Evolutionary conservation across 257 asterid species (phyloP), one percentile per base, ranked within the genome.

Genomic region (Solanum peruvianum): DNA sequence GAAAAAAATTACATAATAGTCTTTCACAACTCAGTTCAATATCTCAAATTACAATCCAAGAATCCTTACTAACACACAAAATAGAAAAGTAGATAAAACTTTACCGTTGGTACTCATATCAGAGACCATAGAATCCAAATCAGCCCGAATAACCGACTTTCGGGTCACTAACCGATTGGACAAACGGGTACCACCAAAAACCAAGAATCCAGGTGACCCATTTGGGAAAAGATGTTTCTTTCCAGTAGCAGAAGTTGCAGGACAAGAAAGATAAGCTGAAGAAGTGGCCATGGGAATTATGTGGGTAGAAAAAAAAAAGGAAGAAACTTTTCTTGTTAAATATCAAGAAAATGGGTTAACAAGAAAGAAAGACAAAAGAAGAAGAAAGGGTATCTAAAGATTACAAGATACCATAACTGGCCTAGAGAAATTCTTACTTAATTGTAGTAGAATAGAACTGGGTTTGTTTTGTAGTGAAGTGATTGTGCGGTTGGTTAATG

Each of bases 91-190:
- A 1, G 45, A 45, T 45, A 76, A 20, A 66, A 47, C 33, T 15
- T 87, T 91, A 97, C 99, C 99, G 69, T 95, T 96, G 31, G 80
- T 86, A 25, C 97, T 90, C 99, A 97, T 96, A 88, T 97, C 99
- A 66, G 99, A 97, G 56, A 96, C 98, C 90, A 93, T 95, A 2
- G 99, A 91, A 84, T 97, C 95, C 98, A 97, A 94, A 89, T 94
- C 98, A 75, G 95, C 92, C 52, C 98, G 98, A 80, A 93, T 77
- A 73, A 90, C 45, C 87, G 90, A 86, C 87, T 91, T 92, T 66
- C 94, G 92, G 80, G 88, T 78, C 86, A 90, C 91, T 88, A 87
- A 85, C 88, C 86, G 94, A 80, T 84, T 77, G 9, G 90, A 82
- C 86, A 66, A 81, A 87, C 88, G 87, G 62, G 86, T 83, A 86